Evolutionary conservation across 345 rosid species (phyloP), one percentile per base, ranked within the genome.

Genomic region (Erucastrum elatum): DNA sequence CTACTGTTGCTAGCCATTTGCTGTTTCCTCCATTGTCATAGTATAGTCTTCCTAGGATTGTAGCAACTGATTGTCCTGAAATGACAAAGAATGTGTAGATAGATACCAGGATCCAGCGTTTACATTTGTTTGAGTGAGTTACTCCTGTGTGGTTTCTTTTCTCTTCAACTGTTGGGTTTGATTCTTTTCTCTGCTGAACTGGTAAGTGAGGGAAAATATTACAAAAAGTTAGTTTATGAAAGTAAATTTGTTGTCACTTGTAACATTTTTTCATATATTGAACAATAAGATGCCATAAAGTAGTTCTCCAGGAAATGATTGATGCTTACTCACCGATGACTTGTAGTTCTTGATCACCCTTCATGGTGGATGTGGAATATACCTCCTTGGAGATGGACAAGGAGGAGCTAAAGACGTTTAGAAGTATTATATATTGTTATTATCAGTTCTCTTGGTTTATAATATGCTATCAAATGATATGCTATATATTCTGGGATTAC

Each of bases 11-110:
- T 70, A 88, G 33, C 90, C 92, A 88, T 77, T 76, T 82, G 86
- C 89, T 86, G 25, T 78, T 85, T 66, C 92, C 89, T 37, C 94
- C 89, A 63, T 87, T 82, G 44, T 82, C 80, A 37, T 64, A 85
- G 86, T 88, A 90, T 4, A 84, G 67, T 66, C 89, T 87, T 35
- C 86, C 90, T 60, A 88, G 69, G 63, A 88, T 60, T 1, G 83
- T 77, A 13, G 91, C 87, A 10, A 64, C 75, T 26, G 90, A 15
- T 58, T 87, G 87, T 49, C 88, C 86, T 2, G 78, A 21, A 68
- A 89, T 87, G 61, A 84, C 80, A 15, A 75, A 81, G 58, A 85
- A 17, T 35, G 85, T 29, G 27, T 81, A 86, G 39, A 76, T 2
- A 16, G 64, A 55, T 10, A 87, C 53, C 46, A 76, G 61, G 15